Evolutionary conservation across 169 alveolate species (phyloP).

Genomic region (Babesia ovis): DNA sequence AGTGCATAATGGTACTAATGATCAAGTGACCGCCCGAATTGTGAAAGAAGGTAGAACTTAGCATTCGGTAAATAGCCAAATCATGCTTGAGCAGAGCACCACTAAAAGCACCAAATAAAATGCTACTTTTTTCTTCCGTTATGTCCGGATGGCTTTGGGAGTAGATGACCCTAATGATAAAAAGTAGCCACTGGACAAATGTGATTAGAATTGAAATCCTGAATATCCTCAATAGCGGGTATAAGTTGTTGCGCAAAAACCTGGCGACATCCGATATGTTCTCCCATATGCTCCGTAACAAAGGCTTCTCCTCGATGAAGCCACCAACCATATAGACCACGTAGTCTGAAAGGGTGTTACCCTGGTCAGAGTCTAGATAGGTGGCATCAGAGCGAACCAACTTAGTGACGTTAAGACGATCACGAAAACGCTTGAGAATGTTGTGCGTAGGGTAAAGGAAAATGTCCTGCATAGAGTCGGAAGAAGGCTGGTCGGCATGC

Average conservation of each 20-base stretch:
- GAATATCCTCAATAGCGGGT: slow-evolving; percentile 37
- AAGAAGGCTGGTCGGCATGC: not conserved
- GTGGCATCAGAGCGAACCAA: slow-evolving; percentile 1
- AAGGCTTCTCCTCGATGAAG: slow-evolving; percentile 5
- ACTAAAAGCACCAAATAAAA: slow-evolving; percentile 48
- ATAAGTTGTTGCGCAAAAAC: slow-evolving; percentile 13
- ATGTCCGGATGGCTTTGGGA: not conserved
- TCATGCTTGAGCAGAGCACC: slow-evolving; percentile 41
- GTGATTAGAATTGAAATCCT: slow-evolving; percentile 36
- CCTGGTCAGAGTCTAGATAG: not conserved
- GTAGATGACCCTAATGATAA: slow-evolving; percentile 16
- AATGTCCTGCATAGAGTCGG: slow-evolving; percentile 8
- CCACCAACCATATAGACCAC: slow-evolving; percentile 23
- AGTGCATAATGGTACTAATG: slow-evolving; percentile 66
- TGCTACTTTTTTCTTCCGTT: slow-evolving; percentile 5
- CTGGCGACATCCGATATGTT: not conserved
- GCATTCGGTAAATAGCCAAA: slow-evolving; percentile 40
- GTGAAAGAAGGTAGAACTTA: slow-evolving; percentile 64
- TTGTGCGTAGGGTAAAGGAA: slow-evolving; percentile 31
- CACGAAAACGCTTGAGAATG: slow-evolving; percentile 9
- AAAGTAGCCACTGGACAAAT: slow-evolving; percentile 56
- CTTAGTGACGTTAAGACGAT: not conserved
- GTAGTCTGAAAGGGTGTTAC: not conserved
- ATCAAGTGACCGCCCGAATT: slow-evolving; percentile 56
- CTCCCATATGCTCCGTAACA: not conserved